Evolutionary conservation across 768 basidiomycete genomes (phyloP).

Genomic region (Boletus rufocinnamomeus): DNA sequence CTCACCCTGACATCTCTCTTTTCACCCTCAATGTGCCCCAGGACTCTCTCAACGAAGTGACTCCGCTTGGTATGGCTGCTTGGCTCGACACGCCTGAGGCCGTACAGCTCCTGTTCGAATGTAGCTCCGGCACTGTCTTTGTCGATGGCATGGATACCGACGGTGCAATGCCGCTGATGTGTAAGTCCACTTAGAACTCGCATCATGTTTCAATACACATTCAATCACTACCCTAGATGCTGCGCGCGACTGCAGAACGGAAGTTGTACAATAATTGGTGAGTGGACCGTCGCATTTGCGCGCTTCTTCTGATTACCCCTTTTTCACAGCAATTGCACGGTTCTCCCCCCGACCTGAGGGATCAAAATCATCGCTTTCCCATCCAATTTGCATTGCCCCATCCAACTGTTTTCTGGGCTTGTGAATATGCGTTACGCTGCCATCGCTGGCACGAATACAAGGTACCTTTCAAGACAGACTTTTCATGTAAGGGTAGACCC

Average conservation of each 20-base stretch:
- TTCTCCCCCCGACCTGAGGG: conserved; percentile 72
- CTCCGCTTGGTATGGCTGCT: conserved; percentile 75
- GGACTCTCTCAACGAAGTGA: conserved; percentile 67
- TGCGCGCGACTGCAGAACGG: conserved; percentile 67
- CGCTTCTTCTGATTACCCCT: conserved; percentile 8
- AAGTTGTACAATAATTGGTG: conserved; percentile 68
- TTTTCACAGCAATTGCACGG: conserved; percentile 54
- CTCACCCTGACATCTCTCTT: conserved; percentile 60
- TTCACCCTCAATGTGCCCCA: conserved; percentile 76
- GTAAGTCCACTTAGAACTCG: conserved; percentile 45
- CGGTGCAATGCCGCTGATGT: conserved; percentile 83
- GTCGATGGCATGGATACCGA: conserved; percentile 75
- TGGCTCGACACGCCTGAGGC: conserved; percentile 68
- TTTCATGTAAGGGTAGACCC: conserved; percentile 8
- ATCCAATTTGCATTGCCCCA: conserved; percentile 68
- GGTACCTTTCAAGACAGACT: conserved; percentile 37
- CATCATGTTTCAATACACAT: neutral
- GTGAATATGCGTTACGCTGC: conserved; percentile 63
- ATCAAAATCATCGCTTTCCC: conserved; percentile 70
- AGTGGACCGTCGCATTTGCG: conserved; percentile 26
- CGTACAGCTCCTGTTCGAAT: conserved; percentile 66
- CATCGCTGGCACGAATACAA: conserved; percentile 61
- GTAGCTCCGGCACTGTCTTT: conserved; percentile 58
- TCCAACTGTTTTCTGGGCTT: conserved; percentile 65
- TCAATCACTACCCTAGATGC: conserved; percentile 54